Percentiles rank a stretch among this genome's conserved stretches.
Conservation (phyloP, 257 asterid species). For the Solanum chilense region DNA sequence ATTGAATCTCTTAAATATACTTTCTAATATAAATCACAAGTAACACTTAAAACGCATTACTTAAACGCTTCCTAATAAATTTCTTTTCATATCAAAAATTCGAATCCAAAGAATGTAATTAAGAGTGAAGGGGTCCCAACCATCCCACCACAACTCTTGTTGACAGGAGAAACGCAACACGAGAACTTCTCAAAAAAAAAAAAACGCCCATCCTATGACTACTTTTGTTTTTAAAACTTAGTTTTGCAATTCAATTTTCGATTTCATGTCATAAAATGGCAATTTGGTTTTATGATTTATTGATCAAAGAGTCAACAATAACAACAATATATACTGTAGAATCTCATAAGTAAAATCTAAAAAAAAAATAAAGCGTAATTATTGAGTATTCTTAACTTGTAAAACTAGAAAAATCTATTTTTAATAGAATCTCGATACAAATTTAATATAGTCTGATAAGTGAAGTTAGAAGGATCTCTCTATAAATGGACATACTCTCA, state of each 20-base stretch:
- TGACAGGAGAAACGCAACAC: not conserved
- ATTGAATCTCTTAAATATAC: too few relatives aligned
- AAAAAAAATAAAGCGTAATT: too few relatives aligned
- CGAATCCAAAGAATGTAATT: too few relatives aligned
- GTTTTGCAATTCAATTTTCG: not conserved
- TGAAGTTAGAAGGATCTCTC: too few relatives aligned
- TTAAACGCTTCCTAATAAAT: not conserved
- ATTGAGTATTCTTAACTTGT: not conserved
- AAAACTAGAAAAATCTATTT: rapidly evolving
- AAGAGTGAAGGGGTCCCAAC: too few relatives aligned
- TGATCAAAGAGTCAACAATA: not conserved
- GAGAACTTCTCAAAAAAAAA: not conserved
- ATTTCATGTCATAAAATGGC: not conserved
- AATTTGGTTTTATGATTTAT: not conserved
- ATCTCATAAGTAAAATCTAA: not conserved
- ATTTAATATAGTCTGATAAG: too few relatives aligned
- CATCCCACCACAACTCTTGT: not conserved
- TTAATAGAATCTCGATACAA: not conserved
- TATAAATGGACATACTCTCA: not conserved
- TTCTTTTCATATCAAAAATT: not conserved
- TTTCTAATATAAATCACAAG: too few relatives aligned
- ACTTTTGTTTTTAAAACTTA: not conserved
- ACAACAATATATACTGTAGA: not conserved
- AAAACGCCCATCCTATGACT: not conserved
- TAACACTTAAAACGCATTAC: too few relatives aligned